These are phyloP conservation scores for Hordeum vulgare DNA, from an alignment of 176 grass and related monocot species.

Conservation along the genomic window DNA sequence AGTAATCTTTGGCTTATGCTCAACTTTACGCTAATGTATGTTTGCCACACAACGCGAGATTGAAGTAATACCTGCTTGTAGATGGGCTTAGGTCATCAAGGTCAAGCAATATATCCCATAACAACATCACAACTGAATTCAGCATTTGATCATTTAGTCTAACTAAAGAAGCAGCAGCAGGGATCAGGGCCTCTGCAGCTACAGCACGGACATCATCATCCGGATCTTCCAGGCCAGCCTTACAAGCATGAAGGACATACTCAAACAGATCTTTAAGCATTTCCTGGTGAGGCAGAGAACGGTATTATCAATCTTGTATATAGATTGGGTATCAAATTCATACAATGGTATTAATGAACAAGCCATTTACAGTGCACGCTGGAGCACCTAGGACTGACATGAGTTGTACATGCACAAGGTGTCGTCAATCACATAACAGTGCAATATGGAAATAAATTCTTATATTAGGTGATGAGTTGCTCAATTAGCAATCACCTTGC, in stretches of 20 bases:
- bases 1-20: not conserved
- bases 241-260: constrained; percentile 88
- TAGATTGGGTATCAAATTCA: not conserved
- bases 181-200: constrained; percentile 93
- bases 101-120: constrained; percentile 99
- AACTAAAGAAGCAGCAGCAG: constrained; percentile 78
- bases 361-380: not conserved
- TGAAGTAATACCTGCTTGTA: constrained; percentile 80
- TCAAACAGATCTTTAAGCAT: constrained; percentile 75
- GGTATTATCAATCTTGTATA: constrained; percentile 14
- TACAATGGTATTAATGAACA: not conserved
- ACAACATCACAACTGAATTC: constrained; percentile 86
- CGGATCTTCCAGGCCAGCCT: constrained; percentile 89
- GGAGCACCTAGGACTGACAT: not conserved
- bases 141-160: constrained; percentile 79
- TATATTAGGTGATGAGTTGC: constrained; percentile 7
- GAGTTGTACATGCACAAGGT: not conserved
- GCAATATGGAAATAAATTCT: not conserved
- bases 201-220: constrained; percentile 99
- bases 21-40: not conserved
- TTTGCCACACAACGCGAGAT: not conserved
- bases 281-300: constrained; percentile 57
- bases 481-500: constrained; percentile 52
- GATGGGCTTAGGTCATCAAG: constrained; percentile 98
- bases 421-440: not conserved